Conservation (phyloP, 2,329 filamentous ascomycete genomes). For the Xylaria sp. region DNA sequence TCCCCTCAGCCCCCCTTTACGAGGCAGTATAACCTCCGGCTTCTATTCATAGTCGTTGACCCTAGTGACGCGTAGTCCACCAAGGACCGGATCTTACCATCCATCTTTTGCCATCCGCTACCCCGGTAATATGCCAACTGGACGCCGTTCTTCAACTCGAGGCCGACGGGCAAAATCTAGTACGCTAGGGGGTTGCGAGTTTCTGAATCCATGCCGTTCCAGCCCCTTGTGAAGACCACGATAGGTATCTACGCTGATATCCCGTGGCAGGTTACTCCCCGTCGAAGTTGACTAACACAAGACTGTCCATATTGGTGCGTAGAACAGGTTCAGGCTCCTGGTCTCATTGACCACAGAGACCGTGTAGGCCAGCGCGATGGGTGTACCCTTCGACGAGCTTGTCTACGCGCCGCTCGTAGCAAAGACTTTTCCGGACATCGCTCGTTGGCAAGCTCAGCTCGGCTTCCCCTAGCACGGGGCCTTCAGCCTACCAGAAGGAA, state of each 20-base stretch:
- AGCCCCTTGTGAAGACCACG: not conserved
- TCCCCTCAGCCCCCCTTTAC: not conserved
- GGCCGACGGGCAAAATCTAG: not conserved
- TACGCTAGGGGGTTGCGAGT: not conserved
- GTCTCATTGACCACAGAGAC: not conserved
- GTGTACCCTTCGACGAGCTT: not conserved
- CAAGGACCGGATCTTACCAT: not conserved
- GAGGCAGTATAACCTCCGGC: constrained; percentile 3
- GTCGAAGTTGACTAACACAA: constrained; percentile 1
- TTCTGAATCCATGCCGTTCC: not conserved
- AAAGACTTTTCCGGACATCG: not conserved
- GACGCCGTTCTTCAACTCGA: not conserved
- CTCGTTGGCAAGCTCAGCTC: not conserved
- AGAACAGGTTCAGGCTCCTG: not conserved
- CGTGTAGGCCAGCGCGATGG: not conserved
- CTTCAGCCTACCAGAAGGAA: constrained; percentile 1
- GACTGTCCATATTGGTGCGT: not conserved
- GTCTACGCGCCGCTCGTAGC: too few species aligned
- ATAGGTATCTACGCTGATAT: not conserved
- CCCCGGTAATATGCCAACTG: not conserved
- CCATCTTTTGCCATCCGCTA: not conserved
- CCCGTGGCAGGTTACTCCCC: not conserved
- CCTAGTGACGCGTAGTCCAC: not conserved
- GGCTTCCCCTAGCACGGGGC: not conserved
- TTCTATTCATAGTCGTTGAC: not conserved